Percentiles rank a stretch among this genome's conserved stretches.
Conservation (phyloP, 345 rosid genomes). For the Pistacia vera region DNA sequence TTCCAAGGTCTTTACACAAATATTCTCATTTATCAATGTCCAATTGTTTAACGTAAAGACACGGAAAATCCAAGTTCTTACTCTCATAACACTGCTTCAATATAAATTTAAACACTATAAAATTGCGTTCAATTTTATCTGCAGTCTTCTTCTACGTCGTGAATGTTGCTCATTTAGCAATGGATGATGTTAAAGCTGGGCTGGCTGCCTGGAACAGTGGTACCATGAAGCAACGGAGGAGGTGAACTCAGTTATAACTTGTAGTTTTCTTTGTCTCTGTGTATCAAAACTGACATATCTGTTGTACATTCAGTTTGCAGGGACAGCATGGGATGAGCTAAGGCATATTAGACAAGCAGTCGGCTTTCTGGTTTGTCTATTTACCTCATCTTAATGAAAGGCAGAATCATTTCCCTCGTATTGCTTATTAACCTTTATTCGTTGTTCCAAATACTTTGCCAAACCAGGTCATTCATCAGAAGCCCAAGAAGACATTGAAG, state of each 20-base stretch:
- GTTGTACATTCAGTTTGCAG: slow-evolving; percentile 62
- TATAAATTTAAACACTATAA: slow-evolving; percentile 8
- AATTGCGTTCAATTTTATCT: slow-evolving; percentile 15
- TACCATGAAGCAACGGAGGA: slow-evolving; percentile 82
- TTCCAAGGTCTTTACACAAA: slow-evolving; percentile 83
- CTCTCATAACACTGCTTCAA: slow-evolving; percentile 9
- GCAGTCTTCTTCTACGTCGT: slow-evolving; percentile 92
- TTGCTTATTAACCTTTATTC: neutral
- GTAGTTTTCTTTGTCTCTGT: slow-evolving; percentile 13
- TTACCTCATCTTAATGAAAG: slow-evolving; percentile 4
- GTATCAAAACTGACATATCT: slow-evolving; percentile 17
- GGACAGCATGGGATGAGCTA: slow-evolving; percentile 90
- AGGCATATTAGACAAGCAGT: slow-evolving; percentile 98
- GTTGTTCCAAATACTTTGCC: slow-evolving; percentile 14
- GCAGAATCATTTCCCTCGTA: neutral
- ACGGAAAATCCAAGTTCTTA: slow-evolving; percentile 22
- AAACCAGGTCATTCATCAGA: slow-evolving; percentile 87
- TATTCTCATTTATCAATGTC: slow-evolving; percentile 91
- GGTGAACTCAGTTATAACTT: slow-evolving; percentile 35
- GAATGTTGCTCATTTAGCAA: slow-evolving; percentile 99
- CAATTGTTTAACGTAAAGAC: slow-evolving; percentile 81
- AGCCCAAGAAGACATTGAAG: slow-evolving; percentile 89
- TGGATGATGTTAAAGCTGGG: slow-evolving; percentile 87
- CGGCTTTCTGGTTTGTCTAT: slow-evolving; percentile 80
- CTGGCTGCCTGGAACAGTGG: slow-evolving; percentile 93